phyloP scores from a whole-genome alignment of 306 rosid species.

The Mimosa bimucronata region DNA sequence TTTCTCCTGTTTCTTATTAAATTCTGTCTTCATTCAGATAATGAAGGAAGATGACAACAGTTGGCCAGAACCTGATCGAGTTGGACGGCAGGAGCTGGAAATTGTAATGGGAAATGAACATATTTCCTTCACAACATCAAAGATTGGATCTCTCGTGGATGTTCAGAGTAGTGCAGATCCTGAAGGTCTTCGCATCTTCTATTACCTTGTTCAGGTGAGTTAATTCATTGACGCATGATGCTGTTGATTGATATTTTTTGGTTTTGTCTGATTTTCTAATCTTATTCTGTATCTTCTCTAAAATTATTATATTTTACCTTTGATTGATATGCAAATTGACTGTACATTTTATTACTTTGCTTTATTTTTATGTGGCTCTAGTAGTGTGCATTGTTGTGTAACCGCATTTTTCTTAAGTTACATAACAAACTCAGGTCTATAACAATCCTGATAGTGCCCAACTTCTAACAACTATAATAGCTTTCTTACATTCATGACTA shows the following conservation, averaged over 20 bases:
- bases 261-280: neutral
- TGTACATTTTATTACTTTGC: neutral
- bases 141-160: conserved; percentile 95
- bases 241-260: neutral
- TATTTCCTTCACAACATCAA: conserved; percentile 93
- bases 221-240: neutral
- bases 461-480: neutral
- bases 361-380: neutral
- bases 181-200: conserved; percentile 98
- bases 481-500: neutral
- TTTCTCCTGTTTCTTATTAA: neutral
- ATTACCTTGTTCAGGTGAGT: conserved; percentile 94
- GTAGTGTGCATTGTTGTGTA: neutral
- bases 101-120: conserved; percentile 99
- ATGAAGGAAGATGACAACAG: conserved; percentile 97
- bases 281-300: neutral
- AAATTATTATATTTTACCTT: neutral
- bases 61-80: conserved; percentile 98
- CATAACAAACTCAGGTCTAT: neutral
- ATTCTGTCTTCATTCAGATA: conserved; percentile 51
- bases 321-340: neutral
- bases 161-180: conserved; percentile 99
- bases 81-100: conserved; percentile 96
- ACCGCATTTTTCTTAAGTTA: neutral
- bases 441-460: neutral